Conservation (phyloP, 176 grass and related monocot species). For the Avena sativa region DNA sequence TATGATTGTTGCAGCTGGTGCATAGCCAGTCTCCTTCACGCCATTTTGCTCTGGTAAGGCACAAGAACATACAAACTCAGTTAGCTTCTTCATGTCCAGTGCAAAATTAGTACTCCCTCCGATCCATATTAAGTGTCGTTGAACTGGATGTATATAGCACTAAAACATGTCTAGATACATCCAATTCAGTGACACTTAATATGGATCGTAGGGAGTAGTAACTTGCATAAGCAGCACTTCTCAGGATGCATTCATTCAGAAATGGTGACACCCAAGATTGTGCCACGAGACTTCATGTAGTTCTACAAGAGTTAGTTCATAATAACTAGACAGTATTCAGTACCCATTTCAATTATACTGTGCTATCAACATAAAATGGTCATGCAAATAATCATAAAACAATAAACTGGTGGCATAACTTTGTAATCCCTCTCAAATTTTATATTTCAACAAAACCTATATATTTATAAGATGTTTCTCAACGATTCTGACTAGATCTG, state of each 20-base stretch:
- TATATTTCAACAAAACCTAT: not conserved
- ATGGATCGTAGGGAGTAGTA: not conserved
- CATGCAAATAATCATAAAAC: not conserved
- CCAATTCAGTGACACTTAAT: too few species aligned
- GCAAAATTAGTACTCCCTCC: not conserved
- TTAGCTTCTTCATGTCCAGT: not conserved
- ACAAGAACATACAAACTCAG: not conserved
- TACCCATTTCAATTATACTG: not conserved
- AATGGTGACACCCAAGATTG: constrained; percentile 5
- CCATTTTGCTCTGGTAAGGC: constrained; percentile 82
- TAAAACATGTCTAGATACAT: too few species aligned
- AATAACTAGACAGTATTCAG: not conserved
- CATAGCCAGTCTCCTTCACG: constrained; percentile 97
- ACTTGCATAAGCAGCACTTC: constrained; percentile 9
- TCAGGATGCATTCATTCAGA: not conserved
- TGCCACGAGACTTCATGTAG: not conserved
- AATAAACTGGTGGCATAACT: not conserved
- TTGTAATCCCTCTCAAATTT: not conserved
- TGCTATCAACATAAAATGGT: constrained; percentile 25
- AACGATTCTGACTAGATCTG: constrained; percentile 8
- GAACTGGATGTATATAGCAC: too few species aligned
- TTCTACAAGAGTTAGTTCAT: constrained; percentile 17
- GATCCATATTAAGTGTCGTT: too few species aligned
- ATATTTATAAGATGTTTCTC: not conserved
- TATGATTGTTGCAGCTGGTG: constrained; percentile 95